phyloP scores from a whole-genome alignment of 169 alveolate species.

The Plasmodium ovale region DNA sequence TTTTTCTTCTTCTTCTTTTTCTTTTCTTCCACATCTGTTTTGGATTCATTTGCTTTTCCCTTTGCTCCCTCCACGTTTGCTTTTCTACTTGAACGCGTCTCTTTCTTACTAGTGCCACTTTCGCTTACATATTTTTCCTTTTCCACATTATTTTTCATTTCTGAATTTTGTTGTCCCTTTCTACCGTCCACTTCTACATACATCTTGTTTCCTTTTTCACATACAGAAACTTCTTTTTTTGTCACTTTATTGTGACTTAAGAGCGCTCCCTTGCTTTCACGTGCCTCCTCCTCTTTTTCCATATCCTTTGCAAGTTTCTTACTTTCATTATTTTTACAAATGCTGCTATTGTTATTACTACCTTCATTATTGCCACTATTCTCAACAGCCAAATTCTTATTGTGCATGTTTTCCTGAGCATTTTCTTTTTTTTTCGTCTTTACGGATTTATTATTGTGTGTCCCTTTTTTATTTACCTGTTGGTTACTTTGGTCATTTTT shows the following conservation, averaged over 20 bases:
- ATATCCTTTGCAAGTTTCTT: neutral
- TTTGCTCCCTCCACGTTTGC: neutral
- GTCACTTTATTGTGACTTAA: constrained; percentile 9
- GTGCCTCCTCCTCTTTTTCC: neutral
- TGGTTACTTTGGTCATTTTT: constrained; percentile 17
- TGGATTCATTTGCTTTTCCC: neutral
- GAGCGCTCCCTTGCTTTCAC: neutral
- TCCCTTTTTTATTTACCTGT: constrained; percentile 9
- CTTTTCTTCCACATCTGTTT: constrained; percentile 6
- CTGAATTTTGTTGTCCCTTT: neutral
- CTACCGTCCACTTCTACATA: neutral
- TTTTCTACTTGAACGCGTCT: neutral
- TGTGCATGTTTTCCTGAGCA: neutral
- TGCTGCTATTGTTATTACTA: too few relatives aligned
- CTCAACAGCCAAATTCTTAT: neutral
- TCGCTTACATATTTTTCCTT: constrained; percentile 22
- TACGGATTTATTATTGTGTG: constrained; percentile 14
- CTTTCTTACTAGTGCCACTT: constrained; percentile 14
- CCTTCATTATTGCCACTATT: neutral
- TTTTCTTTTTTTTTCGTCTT: constrained; percentile 38
- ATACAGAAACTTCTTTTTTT: neutral
- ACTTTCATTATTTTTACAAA: neutral
- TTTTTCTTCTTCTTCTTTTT: constrained; percentile 45
- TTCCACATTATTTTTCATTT: neutral
- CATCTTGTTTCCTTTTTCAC: neutral